Conservation (phyloP, 2,329 filamentous ascomycete genomes). For the Endothia cerciana region DNA sequence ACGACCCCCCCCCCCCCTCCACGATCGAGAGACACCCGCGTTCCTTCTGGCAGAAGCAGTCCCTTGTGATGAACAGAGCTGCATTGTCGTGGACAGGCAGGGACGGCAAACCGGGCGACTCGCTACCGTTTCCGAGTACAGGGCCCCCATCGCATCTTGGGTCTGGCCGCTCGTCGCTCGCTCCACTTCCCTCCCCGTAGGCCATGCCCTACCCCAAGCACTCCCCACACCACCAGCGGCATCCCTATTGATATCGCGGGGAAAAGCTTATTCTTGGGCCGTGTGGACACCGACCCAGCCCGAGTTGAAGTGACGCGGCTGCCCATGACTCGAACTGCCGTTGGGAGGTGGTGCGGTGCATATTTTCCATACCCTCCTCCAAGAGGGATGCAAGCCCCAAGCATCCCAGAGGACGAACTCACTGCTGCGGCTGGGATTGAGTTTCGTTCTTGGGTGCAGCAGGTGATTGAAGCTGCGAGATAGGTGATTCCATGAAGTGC, state of each 20-base stretch:
- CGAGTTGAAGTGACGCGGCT: too few relatives aligned
- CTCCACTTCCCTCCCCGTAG: not conserved
- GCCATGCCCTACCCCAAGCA: not conserved
- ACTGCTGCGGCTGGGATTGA: too few relatives aligned
- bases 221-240: slow-evolving; percentile 7
- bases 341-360: not conserved
- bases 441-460: too few relatives aligned
- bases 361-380: too few relatives aligned
- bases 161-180: not conserved
- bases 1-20: not conserved
- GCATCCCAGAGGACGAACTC: too few relatives aligned
- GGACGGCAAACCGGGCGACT: slow-evolving; percentile 11
- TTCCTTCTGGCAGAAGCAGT: too few relatives aligned
- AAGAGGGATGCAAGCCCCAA: too few relatives aligned
- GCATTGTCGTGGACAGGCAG: not conserved
- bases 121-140: not conserved
- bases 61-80: not conserved
- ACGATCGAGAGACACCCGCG: not conserved
- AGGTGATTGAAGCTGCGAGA: too few relatives aligned
- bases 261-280: slow-evolving; percentile 5
- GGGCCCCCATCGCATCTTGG: not conserved
- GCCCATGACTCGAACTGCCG: slow-evolving; percentile 4
- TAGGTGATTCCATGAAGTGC: too few relatives aligned
- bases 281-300: not conserved
- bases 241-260: slow-evolving; percentile 7